phyloP scores from a whole-genome alignment of 2,329 filamentous ascomycete genomes.

The Proliferodiscus dingleyae region DNA sequence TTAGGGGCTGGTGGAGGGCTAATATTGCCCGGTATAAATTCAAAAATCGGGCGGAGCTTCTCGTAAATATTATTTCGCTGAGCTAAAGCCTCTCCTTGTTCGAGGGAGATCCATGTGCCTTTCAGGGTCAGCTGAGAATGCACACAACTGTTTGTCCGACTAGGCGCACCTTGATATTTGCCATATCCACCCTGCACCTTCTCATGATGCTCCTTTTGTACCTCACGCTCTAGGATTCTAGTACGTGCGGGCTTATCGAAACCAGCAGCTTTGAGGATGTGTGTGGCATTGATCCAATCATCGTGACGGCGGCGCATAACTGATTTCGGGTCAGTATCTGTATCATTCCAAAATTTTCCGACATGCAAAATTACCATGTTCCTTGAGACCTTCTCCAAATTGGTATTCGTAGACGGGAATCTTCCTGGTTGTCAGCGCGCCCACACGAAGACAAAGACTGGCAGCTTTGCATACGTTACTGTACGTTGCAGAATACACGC shows the following conservation, averaged over 20 bases:
- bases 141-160: neutral
- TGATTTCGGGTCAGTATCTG: constrained; percentile 12
- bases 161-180: constrained; percentile 81
- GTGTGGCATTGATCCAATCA: constrained; percentile 99
- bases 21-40: constrained; percentile 76
- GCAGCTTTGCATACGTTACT: constrained; percentile 52
- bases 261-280: constrained; percentile 93
- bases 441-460: neutral
- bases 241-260: constrained; percentile 97
- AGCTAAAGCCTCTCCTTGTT: constrained; percentile 74
- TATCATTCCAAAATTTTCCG: neutral
- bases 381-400: constrained; percentile 69
- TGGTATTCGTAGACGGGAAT: constrained; percentile 94
- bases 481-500: constrained; percentile 64
- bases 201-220: constrained; percentile 93
- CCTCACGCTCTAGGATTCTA: constrained; percentile 90
- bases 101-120: constrained; percentile 95
- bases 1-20: constrained; percentile 92
- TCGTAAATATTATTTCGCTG: constrained; percentile 83
- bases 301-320: constrained; percentile 89
- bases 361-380: constrained; percentile 52
- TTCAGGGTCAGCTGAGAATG: constrained; percentile 15
- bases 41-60: constrained; percentile 80
- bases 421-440: constrained; percentile 40
- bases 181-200: constrained; percentile 98